Evolutionary conservation across 2,329 filamentous ascomycete species (phyloP), one percentile per base, ranked within the genome.

Genomic region (Thielaviopsis musarum): DNA sequence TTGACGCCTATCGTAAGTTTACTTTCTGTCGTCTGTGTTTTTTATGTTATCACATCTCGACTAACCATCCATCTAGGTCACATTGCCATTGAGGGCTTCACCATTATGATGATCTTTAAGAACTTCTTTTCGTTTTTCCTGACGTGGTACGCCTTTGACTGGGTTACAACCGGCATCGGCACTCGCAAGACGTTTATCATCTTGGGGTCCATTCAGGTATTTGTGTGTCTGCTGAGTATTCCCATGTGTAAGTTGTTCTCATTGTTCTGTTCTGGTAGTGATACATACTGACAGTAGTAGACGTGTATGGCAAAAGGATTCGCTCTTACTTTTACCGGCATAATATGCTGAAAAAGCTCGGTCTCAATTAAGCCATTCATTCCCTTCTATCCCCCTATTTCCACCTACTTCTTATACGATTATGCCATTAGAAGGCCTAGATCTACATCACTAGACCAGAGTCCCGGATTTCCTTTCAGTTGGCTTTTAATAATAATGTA

Each of bases 91-190:
- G 91, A 96, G 71, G 87, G 84, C 6, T 95, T 95, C 69, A 95
- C 90, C 0, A 88, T 88, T 71, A 80, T 93, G 69, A 79, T 95
- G 64, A 84, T 95, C 58, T 95, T 96, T 77, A 96, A 96, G 72
- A 95, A 96, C 71, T 79, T 96, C 63, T 95, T 96, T 73, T 87
- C 84, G 63, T 96, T 94, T 66, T 81, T 83, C 6, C 74, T 96
- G 59, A 95, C 91, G 0, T 94, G 84, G 69, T 85, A 81, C 65
- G 89, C 88, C 0, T 95, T 88, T 66, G 77, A 90, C 60, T 96
- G 91, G 91, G 76, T 95, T 26, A 76, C 85, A 10, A 64, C 72
- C 0, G 81, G 81, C 1, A 60, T 63, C 5, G 80, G 84, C n/a
- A 79, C 82, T 62, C 76, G 78, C 54, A 69, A 70, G 5, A 74